phyloP scores from a whole-genome alignment of 345 rosid species.

The Citrus medica region DNA sequence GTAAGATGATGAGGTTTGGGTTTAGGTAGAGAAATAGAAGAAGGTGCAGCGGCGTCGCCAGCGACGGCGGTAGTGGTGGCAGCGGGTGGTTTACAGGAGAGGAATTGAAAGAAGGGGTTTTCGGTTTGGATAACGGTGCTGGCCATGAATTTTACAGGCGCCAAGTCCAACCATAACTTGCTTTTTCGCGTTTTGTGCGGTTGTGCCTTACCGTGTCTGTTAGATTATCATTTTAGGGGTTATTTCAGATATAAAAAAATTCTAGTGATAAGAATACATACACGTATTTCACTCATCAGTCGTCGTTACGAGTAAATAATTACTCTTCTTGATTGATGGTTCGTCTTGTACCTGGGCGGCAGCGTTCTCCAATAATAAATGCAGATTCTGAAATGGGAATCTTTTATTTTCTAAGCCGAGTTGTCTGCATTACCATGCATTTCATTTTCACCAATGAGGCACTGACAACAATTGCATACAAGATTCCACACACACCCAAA shows the following conservation, averaged over 20 bases:
- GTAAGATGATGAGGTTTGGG: slow-evolving; percentile 17
- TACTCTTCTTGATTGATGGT: too few relatives aligned
- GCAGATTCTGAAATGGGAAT: too few relatives aligned
- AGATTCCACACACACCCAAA: too few relatives aligned
- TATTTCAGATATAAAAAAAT: not conserved
- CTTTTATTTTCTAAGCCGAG: too few relatives aligned
- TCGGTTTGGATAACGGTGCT: slow-evolving; percentile 33
- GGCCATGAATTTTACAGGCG: not conserved
- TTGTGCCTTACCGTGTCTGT: not conserved
- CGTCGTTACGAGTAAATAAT: too few relatives aligned
- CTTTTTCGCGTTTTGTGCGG: not conserved
- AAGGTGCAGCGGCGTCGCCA: not conserved
- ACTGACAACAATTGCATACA: too few relatives aligned
- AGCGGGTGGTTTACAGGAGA: not conserved
- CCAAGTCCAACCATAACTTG: not conserved
- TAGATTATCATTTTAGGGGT: not conserved
- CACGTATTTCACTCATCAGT: too few relatives aligned
- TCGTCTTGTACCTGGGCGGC: too few relatives aligned
- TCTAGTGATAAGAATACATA: too few relatives aligned
- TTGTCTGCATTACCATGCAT: too few relatives aligned
- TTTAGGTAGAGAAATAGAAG: slow-evolving; percentile 16
- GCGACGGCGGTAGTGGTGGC: not conserved
- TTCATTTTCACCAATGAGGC: too few relatives aligned
- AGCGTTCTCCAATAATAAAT: too few relatives aligned
- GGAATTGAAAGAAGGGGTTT: slow-evolving; percentile 17